A percentile compares a stretch with the other conserved stretches of the same genome.
These are phyloP conservation scores for Colletotrichum lindemuthianum DNA, from an alignment of 2,329 filamentous ascomycete genomes.

Conservation along the genomic window DNA sequence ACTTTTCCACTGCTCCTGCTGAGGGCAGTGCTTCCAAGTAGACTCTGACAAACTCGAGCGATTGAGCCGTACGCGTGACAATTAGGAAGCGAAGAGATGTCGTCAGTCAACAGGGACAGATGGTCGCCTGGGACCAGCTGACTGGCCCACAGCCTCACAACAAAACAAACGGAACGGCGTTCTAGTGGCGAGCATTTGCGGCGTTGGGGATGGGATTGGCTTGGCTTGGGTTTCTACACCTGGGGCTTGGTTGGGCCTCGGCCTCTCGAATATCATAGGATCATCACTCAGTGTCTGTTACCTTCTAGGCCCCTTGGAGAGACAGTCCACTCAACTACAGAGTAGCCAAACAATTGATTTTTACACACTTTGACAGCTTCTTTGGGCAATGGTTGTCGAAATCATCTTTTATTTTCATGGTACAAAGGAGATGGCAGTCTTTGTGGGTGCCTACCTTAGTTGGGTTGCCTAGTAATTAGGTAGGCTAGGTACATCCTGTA, in stretches of 20 bases:
- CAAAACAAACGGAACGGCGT: slow-evolving; percentile 2
- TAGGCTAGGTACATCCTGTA: slow-evolving; percentile 5
- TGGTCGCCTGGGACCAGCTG: background rate
- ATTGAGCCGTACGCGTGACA: background rate
- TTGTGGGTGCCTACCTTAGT: slow-evolving; percentile 13
- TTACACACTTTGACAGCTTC: background rate
- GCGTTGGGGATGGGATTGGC: slow-evolving; percentile 15
- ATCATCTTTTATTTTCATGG: background rate
- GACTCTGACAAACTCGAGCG: too few species aligned
- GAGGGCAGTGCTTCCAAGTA: too few species aligned
- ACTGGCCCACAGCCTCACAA: background rate
- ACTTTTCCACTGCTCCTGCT: slow-evolving; percentile 42
- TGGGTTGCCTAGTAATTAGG: slow-evolving; percentile 5
- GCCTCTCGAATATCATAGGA: background rate
- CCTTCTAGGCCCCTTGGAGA: background rate
- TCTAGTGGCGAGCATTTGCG: slow-evolving; percentile 10
- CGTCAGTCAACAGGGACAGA: too few species aligned
- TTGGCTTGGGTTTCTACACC: background rate
- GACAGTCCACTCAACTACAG: background rate
- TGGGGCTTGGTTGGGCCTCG: background rate
- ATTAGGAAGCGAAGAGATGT: background rate
- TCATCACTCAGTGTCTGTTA: too few species aligned
- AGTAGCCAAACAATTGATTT: background rate
- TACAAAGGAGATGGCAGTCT: slow-evolving; percentile 22
- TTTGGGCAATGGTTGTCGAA: background rate